Conservation (phyloP, 129 eudicot genomes). For the Smallanthus sonchifolius region DNA sequence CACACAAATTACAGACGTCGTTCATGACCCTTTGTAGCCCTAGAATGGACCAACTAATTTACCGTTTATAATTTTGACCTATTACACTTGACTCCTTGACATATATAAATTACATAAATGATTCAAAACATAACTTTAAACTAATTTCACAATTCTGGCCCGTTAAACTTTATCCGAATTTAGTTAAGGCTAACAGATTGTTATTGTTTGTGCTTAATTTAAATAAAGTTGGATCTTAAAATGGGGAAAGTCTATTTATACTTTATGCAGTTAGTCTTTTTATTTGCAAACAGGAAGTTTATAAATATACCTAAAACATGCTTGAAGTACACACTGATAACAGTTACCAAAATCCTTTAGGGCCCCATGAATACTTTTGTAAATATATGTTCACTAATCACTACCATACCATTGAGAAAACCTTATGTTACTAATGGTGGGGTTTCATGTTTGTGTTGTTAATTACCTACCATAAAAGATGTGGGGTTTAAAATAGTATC, state of each 20-base stretch:
- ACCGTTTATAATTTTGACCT: no score
- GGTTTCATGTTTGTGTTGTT: slow-evolving; percentile 4
- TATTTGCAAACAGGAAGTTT: not conserved
- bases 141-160: no score
- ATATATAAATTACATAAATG: no score
- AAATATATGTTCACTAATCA: slow-evolving; percentile 8
- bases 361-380: not conserved
- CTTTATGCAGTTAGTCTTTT: not conserved
- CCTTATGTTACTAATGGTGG: slow-evolving; percentile 4
- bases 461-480: slow-evolving; percentile 6
- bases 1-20: no score
- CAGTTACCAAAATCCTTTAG: not conserved
- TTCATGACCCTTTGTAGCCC: no score
- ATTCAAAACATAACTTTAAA: no score
- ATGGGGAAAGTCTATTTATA: not conserved
- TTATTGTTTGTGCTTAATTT: no score
- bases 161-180: no score
- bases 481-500: not conserved
- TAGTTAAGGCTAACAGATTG: no score
- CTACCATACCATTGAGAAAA: not conserved
- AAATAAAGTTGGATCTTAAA: not conserved
- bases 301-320: not conserved
- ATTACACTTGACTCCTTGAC: no score
- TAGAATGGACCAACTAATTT: no score
- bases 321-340: slow-evolving; percentile 8